These are phyloP conservation scores for Rubus idaeus DNA, from an alignment of 306 rosid genomes.

Conservation along the genomic window DNA sequence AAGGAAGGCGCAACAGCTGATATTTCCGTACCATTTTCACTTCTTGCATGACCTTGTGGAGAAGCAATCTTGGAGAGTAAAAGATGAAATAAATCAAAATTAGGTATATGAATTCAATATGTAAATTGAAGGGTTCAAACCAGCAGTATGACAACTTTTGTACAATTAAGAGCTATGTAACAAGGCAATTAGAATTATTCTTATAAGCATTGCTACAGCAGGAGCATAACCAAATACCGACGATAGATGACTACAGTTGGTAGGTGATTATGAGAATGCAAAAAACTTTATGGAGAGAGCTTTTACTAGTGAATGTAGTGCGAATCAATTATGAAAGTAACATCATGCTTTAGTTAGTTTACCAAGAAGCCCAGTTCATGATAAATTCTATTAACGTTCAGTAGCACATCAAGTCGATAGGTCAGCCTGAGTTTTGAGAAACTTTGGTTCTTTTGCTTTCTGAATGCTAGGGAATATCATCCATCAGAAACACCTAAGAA, in stretches of 20 bases:
- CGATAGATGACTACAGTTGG: not conserved
- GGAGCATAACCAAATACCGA: not conserved
- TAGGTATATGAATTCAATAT: not conserved
- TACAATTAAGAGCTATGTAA: not conserved
- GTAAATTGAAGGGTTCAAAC: not conserved
- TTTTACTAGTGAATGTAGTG: not conserved
- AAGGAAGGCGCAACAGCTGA: not conserved
- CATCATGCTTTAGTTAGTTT: not conserved
- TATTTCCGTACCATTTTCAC: not conserved
- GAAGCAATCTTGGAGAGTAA: not conserved
- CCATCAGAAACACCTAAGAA: not conserved
- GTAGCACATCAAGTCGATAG: too few species aligned
- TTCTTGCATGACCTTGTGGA: not conserved
- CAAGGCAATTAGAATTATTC: not conserved
- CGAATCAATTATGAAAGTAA: not conserved
- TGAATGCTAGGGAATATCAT: too few species aligned
- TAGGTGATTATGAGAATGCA: not conserved
- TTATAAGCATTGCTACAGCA: not conserved
- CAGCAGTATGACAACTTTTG: not conserved
- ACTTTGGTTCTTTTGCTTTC: too few species aligned
- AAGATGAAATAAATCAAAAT: not conserved
- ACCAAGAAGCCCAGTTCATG: too few species aligned
- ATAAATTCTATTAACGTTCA: too few species aligned
- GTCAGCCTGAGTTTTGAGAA: too few species aligned
- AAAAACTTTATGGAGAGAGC: not conserved